Evolutionary conservation across 331 rosid species (phyloP).

Genomic region (Pyracantha coccinea): DNA sequence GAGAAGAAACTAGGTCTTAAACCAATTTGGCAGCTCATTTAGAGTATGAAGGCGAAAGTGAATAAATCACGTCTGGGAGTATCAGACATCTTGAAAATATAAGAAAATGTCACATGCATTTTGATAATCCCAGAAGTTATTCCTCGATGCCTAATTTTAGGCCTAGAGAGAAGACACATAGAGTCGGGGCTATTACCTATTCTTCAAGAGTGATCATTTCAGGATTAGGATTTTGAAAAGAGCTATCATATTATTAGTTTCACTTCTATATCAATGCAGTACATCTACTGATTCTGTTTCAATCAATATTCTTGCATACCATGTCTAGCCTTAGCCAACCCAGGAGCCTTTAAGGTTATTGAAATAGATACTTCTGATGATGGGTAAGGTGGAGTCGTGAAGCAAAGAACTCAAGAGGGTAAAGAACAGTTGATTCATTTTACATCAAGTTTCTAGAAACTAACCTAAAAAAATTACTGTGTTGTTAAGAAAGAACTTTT

Average conservation of each 20-base stretch:
- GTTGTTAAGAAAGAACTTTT: too few species aligned
- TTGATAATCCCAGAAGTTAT: background rate
- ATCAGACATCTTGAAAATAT: background rate
- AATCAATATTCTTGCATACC: background rate
- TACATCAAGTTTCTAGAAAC: too few species aligned
- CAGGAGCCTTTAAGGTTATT: too few species aligned
- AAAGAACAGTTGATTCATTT: too few species aligned
- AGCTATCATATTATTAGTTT: background rate
- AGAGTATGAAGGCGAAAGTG: background rate
- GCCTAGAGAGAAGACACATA: background rate
- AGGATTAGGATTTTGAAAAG: background rate
- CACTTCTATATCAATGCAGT: background rate
- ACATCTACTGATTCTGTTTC: background rate
- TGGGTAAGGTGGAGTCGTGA: too few species aligned
- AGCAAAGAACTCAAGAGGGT: too few species aligned
- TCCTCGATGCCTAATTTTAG: background rate
- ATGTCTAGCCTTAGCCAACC: background rate
- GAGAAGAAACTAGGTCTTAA: background rate
- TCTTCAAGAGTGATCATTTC: background rate
- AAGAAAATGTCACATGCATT: background rate
- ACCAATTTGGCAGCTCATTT: background rate
- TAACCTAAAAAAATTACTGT: too few species aligned
- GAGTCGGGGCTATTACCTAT: background rate
- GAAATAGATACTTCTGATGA: too few species aligned
- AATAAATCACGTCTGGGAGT: background rate